Evolutionary conservation across 1,284 basidiomycete genomes (phyloP), one percentile per base, ranked within the genome.

Genomic region (Cutaneotrichosporon sp.): DNA sequence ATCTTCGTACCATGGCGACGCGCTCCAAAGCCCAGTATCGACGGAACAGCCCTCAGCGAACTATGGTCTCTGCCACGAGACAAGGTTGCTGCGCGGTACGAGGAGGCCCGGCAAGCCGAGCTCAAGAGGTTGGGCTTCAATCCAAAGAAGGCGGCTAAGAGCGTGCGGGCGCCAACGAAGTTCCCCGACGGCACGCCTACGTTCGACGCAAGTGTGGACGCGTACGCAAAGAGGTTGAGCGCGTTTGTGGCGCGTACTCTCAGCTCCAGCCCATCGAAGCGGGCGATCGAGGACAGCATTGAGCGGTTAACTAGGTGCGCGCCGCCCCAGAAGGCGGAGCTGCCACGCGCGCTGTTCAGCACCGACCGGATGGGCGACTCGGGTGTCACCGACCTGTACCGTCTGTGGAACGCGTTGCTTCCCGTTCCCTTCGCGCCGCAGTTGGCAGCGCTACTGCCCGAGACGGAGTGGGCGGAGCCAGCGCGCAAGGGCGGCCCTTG

Each of bases 341-440:
- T 65, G 8, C 38, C 43, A 2, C 45, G 50, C 17, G 42, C 45
- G 7, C 38, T 65, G 16, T 58, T 48, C 46, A 55, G 54, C 34
- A 57, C 57, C 0, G 52, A 57, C 32, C 60, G 50, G 17, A 35
- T 55, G 9, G 62, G 62, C 11, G 45, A 44, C n/a, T 49, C 49
- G 1, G 63, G 60, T 22, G 61, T 61, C 5, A 52, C 56, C 1
- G 57, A 61, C 31, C 55, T 60, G 25, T 68, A 64, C 34, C 57
- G 61, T 0, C 45, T 68, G 14, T 68, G 66, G 66, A 34, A 32
- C n/a, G 61, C 55, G 3, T 46, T 68, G 0, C 48, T 68, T 4
- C 59, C 59, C 8, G 22, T 57, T 3, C 52, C 55, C 5, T 31
- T 60, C 0, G 47, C 32, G 10, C 39, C 41, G 3, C 22, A 25